Percentiles rank a stretch among this genome's conserved stretches.
phyloP scores from a whole-genome alignment of 257 asterid species.

The Solanum phureja region DNA sequence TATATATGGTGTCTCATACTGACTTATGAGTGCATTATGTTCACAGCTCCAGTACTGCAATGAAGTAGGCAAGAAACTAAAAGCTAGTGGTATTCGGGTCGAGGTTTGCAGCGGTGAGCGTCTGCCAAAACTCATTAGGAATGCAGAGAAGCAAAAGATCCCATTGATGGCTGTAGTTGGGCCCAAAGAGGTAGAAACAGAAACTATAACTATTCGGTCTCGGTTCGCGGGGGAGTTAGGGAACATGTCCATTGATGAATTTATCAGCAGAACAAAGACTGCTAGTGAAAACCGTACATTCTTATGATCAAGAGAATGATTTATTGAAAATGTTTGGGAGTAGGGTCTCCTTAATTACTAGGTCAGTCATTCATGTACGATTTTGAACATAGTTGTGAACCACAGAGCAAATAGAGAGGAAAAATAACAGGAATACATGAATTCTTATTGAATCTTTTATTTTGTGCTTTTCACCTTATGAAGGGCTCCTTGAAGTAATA shows the following conservation, averaged over 20 bases:
- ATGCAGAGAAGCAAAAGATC: conserved; percentile 73
- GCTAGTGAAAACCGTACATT: conserved; percentile 55
- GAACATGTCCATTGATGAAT: conserved; percentile 60
- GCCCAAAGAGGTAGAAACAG: conserved; percentile 64
- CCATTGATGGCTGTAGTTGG: conserved; percentile 97
- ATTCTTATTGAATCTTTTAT: neutral
- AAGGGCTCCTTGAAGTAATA: neutral
- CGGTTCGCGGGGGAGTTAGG: conserved; percentile 84
- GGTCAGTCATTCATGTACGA: neutral
- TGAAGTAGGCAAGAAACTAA: conserved; percentile 46
- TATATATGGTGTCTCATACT: neutral
- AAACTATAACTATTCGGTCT: conserved; percentile 67
- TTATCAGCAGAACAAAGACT: conserved; percentile 32
- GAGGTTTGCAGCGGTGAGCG: conserved; percentile 82
- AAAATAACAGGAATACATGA: neutral
- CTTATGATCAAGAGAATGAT: conserved; percentile 9
- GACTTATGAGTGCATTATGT: neutral
- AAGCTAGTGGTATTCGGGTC: conserved; percentile 53
- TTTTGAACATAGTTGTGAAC: neutral
- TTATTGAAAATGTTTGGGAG: neutral
- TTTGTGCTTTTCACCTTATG: neutral
- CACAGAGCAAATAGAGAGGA: neutral
- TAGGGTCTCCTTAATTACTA: neutral
- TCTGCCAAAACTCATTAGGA: conserved; percentile 77
- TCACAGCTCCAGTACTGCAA: conserved; percentile 74